These are phyloP conservation scores for Discostella stelligeroides DNA, from an alignment of 108 stramenopile species.

Conservation along the genomic window DNA sequence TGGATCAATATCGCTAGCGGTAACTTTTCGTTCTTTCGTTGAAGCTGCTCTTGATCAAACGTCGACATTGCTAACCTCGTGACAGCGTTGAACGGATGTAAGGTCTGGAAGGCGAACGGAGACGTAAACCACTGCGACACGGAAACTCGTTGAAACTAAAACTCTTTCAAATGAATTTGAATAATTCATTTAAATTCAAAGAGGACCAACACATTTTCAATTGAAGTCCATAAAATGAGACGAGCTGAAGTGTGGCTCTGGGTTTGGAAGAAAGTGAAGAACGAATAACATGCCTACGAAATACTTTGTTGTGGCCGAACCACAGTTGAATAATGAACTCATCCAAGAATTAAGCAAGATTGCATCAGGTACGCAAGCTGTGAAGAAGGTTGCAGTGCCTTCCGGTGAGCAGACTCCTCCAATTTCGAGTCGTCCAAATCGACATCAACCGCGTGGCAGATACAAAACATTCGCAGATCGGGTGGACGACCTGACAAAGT, in stretches of 20 bases:
- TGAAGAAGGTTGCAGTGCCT: too few relatives aligned
- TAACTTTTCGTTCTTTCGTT: constrained; percentile 34
- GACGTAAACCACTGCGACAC: too few relatives aligned
- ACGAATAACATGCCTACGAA: constrained; percentile 2
- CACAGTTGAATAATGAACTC: background rate
- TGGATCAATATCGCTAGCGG: constrained; percentile 41
- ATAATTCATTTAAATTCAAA: constrained; percentile 9
- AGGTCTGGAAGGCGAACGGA: too few relatives aligned
- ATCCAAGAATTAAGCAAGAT: background rate
- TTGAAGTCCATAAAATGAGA: background rate
- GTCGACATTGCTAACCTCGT: constrained; percentile 4
- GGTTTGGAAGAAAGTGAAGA: background rate
- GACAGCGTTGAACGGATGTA: too few relatives aligned
- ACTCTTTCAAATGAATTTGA: background rate
- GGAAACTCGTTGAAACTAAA: too few relatives aligned
- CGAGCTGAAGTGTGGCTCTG: background rate
- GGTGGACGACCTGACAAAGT: constrained; percentile 4
- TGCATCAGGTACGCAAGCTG: too few relatives aligned
- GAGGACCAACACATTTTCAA: background rate
- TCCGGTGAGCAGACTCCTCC: too few relatives aligned
- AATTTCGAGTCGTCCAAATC: too few relatives aligned
- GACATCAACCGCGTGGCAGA: background rate
- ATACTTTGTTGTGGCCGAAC: background rate
- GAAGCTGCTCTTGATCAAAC: constrained; percentile 11
- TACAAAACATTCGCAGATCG: constrained; percentile 4